Evolutionary conservation across 768 basidiomycete genomes (phyloP), one percentile per base, ranked within the genome.

Genomic region (Glaciozyma martinii): DNA sequence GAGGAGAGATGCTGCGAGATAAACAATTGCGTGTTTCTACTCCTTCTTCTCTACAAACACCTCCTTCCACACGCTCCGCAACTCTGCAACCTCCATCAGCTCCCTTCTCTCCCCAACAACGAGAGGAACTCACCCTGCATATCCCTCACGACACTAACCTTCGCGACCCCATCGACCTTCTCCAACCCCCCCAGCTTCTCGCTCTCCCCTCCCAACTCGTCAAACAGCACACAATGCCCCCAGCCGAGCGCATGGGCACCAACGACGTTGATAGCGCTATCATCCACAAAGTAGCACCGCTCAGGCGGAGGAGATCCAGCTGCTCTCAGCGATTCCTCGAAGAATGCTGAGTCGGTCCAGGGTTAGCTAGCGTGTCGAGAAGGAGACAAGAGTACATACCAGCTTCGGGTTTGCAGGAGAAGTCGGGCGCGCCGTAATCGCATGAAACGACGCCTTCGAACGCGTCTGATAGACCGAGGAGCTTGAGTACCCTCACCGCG

Each of bases 381-480:
- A 21, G 25, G 27, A 15, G 46, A 12, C 21, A 30, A 10, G 44
- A 10, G 3, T 5, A 43, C 65, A 3, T 12, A 66, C 68, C 61
- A 0, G 56, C 54, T 57, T 71, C 70, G 12, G 70, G 70, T 46
- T 71, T 71, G 62, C 70, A 71, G 33, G 62, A 63, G 25, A 71
- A 71, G 12, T 66, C 62, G 32, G 55, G 49, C 0, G 71, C 64
- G 42, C 61, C 63, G 42, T 72, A 74, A 37, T 72, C 70, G 62
- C 73, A 74, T 9, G 67, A 70, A 13, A 74, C 65, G 56, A 74
- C 66, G 25, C 70, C 73, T 54, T 74, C 73, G 46, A 74, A 72
- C 16, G 58, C 49, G n/a, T 70, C 60, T 4, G 57, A 29, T 8
- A 74, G 49, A 1, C 66, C 64, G 23, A 67, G 50, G 10, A 74